phyloP scores from a whole-genome alignment of 176 grass and related monocot species.

The Raddia guianensis region DNA sequence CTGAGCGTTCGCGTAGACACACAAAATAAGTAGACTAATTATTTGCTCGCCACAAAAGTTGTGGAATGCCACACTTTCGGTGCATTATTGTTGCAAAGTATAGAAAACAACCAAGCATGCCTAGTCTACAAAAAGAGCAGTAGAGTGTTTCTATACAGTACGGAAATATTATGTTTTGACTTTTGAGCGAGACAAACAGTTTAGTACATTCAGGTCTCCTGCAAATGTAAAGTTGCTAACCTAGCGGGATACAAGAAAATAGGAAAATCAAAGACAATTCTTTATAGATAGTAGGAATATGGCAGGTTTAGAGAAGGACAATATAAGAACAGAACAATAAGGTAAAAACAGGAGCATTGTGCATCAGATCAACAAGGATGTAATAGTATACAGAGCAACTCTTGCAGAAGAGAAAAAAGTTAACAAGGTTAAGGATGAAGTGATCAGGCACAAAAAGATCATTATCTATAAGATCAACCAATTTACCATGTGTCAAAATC shows the following conservation, averaged over 20 bases:
- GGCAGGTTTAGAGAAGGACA: constrained; percentile 16
- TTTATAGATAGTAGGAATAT: background rate
- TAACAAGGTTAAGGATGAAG: background rate
- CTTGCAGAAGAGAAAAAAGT: background rate
- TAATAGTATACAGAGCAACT: constrained; percentile 12
- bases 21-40: background rate
- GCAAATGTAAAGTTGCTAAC: constrained; percentile 16
- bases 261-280: constrained; percentile 10
- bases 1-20: background rate
- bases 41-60: background rate
- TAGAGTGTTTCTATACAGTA: constrained; percentile 1
- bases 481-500: constrained; percentile 80
- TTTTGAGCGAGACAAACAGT: background rate
- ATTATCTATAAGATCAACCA: constrained; percentile 33
- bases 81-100: background rate
- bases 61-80: background rate
- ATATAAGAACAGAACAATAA: constrained; percentile 4
- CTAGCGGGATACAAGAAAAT: constrained; percentile 22
- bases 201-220: background rate
- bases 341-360: constrained; percentile 3
- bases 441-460: constrained; percentile 8
- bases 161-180: background rate
- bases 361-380: constrained; percentile 12
- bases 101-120: background rate
- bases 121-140: constrained; percentile 8